Evolutionary conservation across 805 yeast genomes (phyloP), one percentile per base, ranked within the genome.

Genomic region (Tetrapisispora arboricola): DNA sequence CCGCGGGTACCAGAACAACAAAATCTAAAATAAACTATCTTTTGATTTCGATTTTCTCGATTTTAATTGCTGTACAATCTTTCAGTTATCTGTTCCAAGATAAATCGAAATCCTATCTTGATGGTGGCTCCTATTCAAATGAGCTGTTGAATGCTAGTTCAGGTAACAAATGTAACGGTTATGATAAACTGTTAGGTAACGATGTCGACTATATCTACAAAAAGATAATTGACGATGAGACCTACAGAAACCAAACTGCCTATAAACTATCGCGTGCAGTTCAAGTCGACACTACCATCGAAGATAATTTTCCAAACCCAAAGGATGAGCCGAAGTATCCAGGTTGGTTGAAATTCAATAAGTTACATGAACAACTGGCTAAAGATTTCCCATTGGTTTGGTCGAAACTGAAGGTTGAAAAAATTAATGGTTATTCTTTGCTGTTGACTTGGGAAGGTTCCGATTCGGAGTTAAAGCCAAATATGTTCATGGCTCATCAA

Each of bases 401-500:
- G 45, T 43, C 60, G 20, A 53, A 66, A 15, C 61, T 79, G 42
- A 65, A 69, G 29, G 61, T 78, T 10, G 76, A 72, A 39, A 68
- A 62, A 24, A 72, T 83, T 39, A 83, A 84, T 51, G 71, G 74
- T 17, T 68, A 77, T 43, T 90, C 86, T 4, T 60, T 84, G 40
- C 66, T 85, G 4, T 71, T 68, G 54, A 78, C 84, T 18, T 75
- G 82, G 73, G 57, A 70, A 44, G 95, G 95, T 11, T 55, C 72
- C 3, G 55, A 73, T 32, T 24, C 51, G 6, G 45, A 57, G 2
- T 60, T 78, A 48, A 78, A 80, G 55, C 95, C 95, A 11, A 49
- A 79, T 15, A 49, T 85, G 60, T 63, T 84, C 33, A 73, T 82
- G 58, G 90, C 92, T 4, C 95, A 85, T 57, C 85, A 79, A 55